Evolutionary conservation across 352 stramenopile species (phyloP), one percentile per base, ranked within the genome.

Genomic region (Phytopythium oedochilum): DNA sequence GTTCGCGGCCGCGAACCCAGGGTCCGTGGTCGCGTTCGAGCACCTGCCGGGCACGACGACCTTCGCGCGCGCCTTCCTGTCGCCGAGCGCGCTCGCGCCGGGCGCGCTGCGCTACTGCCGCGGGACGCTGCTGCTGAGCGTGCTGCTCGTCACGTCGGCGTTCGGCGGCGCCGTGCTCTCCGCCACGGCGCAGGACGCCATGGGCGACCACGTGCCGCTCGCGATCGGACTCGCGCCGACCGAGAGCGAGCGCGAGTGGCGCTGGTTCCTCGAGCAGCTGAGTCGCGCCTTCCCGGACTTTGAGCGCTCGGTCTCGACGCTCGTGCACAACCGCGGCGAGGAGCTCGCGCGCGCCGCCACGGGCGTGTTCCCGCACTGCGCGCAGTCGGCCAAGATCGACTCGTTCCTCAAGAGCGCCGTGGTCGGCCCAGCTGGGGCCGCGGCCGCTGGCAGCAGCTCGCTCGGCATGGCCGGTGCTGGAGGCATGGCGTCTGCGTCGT

Each of bases 141-240:
- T 89, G 8, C 88, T 89, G 40, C 51, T 85, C 17, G 63, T 88
- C 40, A 89, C 78, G 32, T 89, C 78, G 1, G 68, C 75, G 12
- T 75, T 86, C 59, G 82, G 82, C 31, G 82, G 78, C 38, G 64
- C 88, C 4, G 75, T 92, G 38, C 79, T 92, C 57, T 83, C 75
- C 8, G 78, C 73, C 14, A 89, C 78, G 5, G 74, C 75, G 17
- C 78, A 92, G 55, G 82, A 92, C 31, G 76, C 78, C 0, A 86
- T 92, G 78, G 78, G 82, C 0, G 79, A 92, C 43, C 86, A 89
- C 57, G 67, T 92, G 4, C 78, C 82, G 9, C 62, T 92, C 34
- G 82, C 82, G 0, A 66, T 92, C 36, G 77, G 61, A 3, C 71
- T 92, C 35, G 78, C 68, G 10, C 59, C 75, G 2, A 56, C 51